Evolutionary conservation across 2,329 filamentous ascomycete genomes (phyloP).

Genomic region (Paramyrothecium roridum): DNA sequence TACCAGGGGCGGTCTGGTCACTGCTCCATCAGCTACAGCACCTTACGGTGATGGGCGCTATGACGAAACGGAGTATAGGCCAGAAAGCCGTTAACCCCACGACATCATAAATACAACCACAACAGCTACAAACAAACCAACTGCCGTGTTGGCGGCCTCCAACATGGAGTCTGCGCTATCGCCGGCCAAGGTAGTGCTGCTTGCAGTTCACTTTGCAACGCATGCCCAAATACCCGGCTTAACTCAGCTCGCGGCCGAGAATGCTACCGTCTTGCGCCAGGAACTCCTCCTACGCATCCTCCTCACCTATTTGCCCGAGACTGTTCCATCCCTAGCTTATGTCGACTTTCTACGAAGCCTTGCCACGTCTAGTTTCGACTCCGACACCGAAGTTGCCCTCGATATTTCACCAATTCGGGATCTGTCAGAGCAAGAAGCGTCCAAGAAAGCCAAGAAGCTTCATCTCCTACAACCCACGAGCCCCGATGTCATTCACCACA

Average conservation of each 20-base stretch:
- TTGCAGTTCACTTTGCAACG: conserved; percentile 68
- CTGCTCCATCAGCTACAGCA: background rate
- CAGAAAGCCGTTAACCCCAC: background rate
- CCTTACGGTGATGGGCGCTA: background rate
- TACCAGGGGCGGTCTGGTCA: background rate
- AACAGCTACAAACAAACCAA: background rate
- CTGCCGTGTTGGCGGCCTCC: background rate
- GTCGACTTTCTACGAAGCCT: conserved; percentile 58
- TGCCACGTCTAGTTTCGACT: conserved; percentile 41
- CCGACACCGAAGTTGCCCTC: conserved; percentile 39
- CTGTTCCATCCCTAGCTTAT: conserved; percentile 60
- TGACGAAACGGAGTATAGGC: background rate
- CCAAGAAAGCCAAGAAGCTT: conserved; percentile 62
- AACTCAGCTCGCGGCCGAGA: conserved; percentile 53
- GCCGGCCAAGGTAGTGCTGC: conserved; percentile 66
- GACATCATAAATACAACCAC: background rate
- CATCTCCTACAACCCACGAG: conserved; percentile 56
- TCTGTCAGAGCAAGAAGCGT: conserved; percentile 60
- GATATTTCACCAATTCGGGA: conserved; percentile 54
- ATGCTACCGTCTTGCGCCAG: conserved; percentile 56
- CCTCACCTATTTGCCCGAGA: conserved; percentile 75
- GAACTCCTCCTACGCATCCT: conserved; percentile 70
- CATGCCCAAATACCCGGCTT: conserved; percentile 63
- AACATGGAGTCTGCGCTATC: conserved; percentile 43
- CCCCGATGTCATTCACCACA: conserved; percentile 42